Conservation (phyloP, 768 basidiomycete species). For the Baorangia bicolor region DNA sequence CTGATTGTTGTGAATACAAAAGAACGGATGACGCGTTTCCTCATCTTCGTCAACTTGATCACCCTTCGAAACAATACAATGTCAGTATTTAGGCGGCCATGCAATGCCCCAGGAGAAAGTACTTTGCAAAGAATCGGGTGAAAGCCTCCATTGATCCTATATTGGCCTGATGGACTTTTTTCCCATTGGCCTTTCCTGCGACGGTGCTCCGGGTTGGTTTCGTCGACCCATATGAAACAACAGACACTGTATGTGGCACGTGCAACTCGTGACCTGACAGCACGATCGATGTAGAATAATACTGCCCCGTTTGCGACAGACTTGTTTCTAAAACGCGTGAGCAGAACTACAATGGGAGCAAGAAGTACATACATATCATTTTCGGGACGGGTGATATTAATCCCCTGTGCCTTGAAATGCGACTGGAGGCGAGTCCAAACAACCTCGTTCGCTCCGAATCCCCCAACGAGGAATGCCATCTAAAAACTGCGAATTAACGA, state of each 20-base stretch:
- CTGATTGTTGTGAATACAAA: no score
- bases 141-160: not conserved
- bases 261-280: no score
- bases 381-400: conserved; percentile 2
- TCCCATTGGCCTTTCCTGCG: not conserved
- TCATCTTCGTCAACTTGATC: not conserved
- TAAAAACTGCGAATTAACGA: not conserved
- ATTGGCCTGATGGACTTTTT: not conserved
- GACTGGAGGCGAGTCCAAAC: conserved; percentile 5
- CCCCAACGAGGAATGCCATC: conserved; percentile 13
- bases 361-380: conserved; percentile 4
- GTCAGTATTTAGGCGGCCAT: not conserved
- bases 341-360: not conserved
- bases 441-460: conserved; percentile 4
- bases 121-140: conserved; percentile 1
- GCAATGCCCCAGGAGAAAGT: not conserved
- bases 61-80: not conserved
- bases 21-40: not conserved
- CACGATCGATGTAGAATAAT: not conserved
- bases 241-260: no score
- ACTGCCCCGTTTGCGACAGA: conserved; percentile 9
- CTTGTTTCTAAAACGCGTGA: conserved; percentile 6
- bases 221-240: not conserved
- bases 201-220: conserved; percentile 2
- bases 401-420: not conserved